Evolutionary conservation across 2,329 filamentous ascomycete genomes (phyloP), one percentile per base, ranked within the genome.

Genomic region (Fusarium sororula): DNA sequence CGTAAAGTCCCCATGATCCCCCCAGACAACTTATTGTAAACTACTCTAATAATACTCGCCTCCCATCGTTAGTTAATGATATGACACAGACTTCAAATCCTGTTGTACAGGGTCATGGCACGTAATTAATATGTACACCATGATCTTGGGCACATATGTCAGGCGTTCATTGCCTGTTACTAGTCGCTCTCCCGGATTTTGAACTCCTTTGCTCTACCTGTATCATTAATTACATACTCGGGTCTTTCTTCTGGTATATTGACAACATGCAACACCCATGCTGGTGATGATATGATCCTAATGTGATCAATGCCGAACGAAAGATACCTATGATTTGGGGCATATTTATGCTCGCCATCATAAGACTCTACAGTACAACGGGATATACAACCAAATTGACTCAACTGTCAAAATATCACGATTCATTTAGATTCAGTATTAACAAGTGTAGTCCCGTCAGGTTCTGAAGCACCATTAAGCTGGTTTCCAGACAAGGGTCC

Each of bases 21-120:
- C 10, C 4, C 51, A 28, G 51, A 28, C 2, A 17, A 17, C 7
- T 28, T 26, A 12, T 6, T 20, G 8, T 37, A 26, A 22, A 7
- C n/a, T n/a, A n/a, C n/a, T n/a, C n/a, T n/a, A n/a, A n/a, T n/a
- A 12, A 5, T 7, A 28, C 0, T 12, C 4, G 6, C 10, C 18
- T 38, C 18, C 17, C 7, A 22, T 7, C 10, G 3, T 22, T n/a
- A 24, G 11, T 18, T 13, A 5, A 22, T 15, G 17, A 6, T 17
- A 3, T 50, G 28, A 0, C 17, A 20, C 4, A 24, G 3, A 4
- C 12, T 35, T 24, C 17, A 17, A 17, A 22, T 38, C 9, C 18
- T 12, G 4, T 8, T 38, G 7, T 4, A 26, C 24, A 54, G 32
- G 18, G 50, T 28, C 50, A 22, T 26, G 50, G 10, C 18, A 38